A percentile compares a stretch with the other conserved stretches of the same genome.
phyloP scores from a whole-genome alignment of 2,329 filamentous ascomycete genomes.

The Cordyceps cicadae region DNA sequence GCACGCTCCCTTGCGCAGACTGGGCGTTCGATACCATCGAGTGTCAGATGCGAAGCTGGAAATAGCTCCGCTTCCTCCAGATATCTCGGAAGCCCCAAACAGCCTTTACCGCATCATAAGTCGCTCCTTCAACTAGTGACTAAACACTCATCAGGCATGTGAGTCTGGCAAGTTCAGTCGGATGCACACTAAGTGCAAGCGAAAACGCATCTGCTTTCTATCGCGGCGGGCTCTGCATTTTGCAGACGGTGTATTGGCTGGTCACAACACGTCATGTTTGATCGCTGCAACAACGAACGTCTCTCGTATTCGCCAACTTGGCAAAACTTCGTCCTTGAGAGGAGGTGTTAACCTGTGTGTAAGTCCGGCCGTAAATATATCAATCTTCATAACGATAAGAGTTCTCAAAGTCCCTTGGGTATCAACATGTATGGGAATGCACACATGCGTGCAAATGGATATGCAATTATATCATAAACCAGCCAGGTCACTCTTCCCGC shows the following conservation, averaged over 20 bases:
- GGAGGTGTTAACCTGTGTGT: not conserved
- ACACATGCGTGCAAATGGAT: not conserved
- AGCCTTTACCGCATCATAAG: not conserved
- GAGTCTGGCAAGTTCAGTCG: not conserved
- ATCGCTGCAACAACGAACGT: not conserved
- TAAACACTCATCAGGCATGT: not conserved
- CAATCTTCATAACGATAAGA: not conserved
- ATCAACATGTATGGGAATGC: conserved; percentile 18
- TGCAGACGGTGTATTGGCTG: not conserved
- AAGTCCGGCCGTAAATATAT: conserved; percentile 1
- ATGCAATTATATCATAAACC: not conserved
- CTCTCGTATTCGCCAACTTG: not conserved
- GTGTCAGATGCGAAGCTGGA: not conserved
- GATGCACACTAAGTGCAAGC: not conserved
- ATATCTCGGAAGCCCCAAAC: not conserved
- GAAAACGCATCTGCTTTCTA: not conserved
- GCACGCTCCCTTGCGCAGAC: not conserved
- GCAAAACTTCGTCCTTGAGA: not conserved
- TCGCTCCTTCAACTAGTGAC: not conserved
- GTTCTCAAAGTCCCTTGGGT: conserved; percentile 18
- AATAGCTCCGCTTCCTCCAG: too few species aligned
- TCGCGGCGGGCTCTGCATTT: not conserved
- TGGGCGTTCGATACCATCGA: not conserved
- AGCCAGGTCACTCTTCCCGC: conserved; percentile 22
- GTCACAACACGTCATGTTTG: not conserved